These are phyloP conservation scores for Anethum foeniculum DNA, from an alignment of 140 eudicot species.

Conservation along the genomic window DNA sequence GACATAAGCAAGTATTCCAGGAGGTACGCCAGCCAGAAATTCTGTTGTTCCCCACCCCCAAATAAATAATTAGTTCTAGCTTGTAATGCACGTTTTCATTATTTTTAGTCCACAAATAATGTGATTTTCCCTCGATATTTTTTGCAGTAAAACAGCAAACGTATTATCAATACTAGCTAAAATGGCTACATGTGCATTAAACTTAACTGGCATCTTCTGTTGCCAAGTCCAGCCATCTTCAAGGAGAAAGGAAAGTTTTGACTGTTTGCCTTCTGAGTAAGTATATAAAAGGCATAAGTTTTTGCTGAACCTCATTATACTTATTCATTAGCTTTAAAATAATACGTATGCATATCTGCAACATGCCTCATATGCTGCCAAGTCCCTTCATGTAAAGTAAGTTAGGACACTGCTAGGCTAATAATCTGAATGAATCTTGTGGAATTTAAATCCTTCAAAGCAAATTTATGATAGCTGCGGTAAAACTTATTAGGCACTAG, in stretches of 20 bases:
- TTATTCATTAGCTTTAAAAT: neutral
- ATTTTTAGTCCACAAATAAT: neutral
- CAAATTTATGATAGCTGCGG: neutral
- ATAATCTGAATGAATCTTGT: neutral
- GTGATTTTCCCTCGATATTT: conserved; percentile 13
- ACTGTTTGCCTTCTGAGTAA: conserved; percentile 29
- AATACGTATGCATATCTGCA: neutral
- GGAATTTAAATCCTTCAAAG: neutral
- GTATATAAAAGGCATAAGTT: conserved; percentile 7
- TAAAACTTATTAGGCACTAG: neutral
- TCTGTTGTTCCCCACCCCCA: neutral
- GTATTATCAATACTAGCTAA: conserved; percentile 54
- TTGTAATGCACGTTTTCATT: neutral
- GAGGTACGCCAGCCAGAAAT: conserved; percentile 5
- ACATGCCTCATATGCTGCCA: neutral
- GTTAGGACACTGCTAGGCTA: neutral
- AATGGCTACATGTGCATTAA: conserved; percentile 68
- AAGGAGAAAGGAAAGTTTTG: conserved; percentile 24
- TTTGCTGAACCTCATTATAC: neutral
- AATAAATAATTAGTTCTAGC: neutral
- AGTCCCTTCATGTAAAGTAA: neutral
- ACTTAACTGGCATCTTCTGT: conserved; percentile 62
- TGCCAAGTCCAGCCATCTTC: conserved; percentile 54
- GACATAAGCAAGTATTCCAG: conserved; percentile 19
- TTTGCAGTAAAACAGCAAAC: conserved; percentile 48